Evolutionary conservation across 495 filamentous ascomycete genomes (phyloP).

Genomic region (Neurospora tetraspora): DNA sequence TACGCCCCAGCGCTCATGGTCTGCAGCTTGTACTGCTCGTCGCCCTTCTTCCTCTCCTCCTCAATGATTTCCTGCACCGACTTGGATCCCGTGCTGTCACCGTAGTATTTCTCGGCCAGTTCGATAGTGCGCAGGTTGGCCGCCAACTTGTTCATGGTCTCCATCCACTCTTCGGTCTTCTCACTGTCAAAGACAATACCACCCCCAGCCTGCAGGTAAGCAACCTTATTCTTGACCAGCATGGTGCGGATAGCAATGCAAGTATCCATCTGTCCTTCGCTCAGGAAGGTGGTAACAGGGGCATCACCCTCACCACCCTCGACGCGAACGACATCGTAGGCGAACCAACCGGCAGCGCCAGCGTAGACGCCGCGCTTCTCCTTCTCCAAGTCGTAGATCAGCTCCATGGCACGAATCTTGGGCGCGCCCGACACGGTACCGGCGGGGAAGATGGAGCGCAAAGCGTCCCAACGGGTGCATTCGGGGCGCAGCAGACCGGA

Average conservation of each 20-base stretch:
- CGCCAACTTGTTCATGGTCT: conserved; percentile 94
- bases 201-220: conserved; percentile 92
- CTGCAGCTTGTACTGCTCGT: conserved; percentile 18
- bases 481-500: conserved; percentile 72
- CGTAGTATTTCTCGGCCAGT: conserved; percentile 66
- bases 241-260: conserved; percentile 97
- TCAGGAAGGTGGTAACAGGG: conserved; percentile 19
- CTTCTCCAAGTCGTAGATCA: conserved; percentile 86
- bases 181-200: conserved; percentile 97
- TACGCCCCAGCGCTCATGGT: conserved; percentile 15
- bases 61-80: conserved; percentile 27
- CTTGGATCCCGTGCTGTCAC: conserved; percentile 16
- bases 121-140: conserved; percentile 82
- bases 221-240: conserved; percentile 82
- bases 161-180: conserved; percentile 85
- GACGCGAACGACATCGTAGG: conserved; percentile 47
- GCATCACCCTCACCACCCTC: conserved; percentile 16
- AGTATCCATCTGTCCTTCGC: conserved; percentile 90
- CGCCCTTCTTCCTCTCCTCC: conserved; percentile 25
- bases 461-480: conserved; percentile 89
- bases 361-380: conserved; percentile 95
- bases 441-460: conserved; percentile 91
- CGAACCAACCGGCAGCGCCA: conserved; percentile 92
- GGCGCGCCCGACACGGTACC: conserved; percentile 91
- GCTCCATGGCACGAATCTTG: conserved; percentile 92